Evolutionary conservation across 495 filamentous ascomycete species (phyloP).

Genomic region (Talaromyces stipitatus): DNA sequence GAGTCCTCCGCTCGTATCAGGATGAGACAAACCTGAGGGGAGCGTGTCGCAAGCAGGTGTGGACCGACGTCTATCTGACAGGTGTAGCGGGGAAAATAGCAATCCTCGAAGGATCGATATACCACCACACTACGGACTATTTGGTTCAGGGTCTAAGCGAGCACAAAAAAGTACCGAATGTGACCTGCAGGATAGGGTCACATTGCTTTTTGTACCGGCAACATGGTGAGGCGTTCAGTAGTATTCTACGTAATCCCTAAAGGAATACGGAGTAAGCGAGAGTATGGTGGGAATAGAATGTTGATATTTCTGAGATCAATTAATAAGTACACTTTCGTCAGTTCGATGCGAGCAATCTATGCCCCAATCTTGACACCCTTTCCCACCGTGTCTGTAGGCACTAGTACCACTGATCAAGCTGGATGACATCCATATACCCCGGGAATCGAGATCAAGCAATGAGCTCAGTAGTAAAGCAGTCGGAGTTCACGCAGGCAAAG

Average conservation of each 20-base stretch:
- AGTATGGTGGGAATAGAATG: neutral
- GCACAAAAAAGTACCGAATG: too few relatives aligned
- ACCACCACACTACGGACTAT: neutral
- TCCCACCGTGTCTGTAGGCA: neutral
- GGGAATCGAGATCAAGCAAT: too few relatives aligned
- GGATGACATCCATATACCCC: too few relatives aligned
- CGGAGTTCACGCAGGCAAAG: too few relatives aligned
- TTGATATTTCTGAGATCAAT: neutral
- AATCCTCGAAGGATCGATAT: neutral
- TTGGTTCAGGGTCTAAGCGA: neutral
- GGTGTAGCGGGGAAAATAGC: neutral
- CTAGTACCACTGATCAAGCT: too few relatives aligned
- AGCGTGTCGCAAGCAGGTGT: neutral
- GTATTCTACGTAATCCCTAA: too few relatives aligned
- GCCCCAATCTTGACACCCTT: neutral
- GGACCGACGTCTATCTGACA: neutral
- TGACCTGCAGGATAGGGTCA: too few relatives aligned
- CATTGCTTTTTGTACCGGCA: neutral
- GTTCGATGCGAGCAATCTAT: too few relatives aligned
- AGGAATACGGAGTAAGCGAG: too few relatives aligned
- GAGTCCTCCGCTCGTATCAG: neutral
- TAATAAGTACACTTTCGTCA: too few relatives aligned
- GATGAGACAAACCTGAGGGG: neutral
- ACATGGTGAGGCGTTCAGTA: neutral
- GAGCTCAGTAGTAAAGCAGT: too few relatives aligned